Percentiles rank a stretch among this genome's conserved stretches.
Evolutionary conservation across 2,329 filamentous ascomycete genomes (phyloP).

Genomic region (Penicillium corylophilum): DNA sequence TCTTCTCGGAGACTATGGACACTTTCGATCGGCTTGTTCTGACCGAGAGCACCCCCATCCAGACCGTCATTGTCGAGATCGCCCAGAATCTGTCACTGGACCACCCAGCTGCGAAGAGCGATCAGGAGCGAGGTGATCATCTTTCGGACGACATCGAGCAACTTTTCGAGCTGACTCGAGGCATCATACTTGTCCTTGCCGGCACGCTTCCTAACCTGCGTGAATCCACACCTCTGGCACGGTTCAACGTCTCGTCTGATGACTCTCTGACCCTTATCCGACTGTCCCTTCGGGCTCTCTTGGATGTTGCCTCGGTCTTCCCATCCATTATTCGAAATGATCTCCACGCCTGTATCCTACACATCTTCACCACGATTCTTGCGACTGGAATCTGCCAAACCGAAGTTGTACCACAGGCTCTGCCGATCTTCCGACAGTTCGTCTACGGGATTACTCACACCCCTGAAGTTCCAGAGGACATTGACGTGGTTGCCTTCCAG

Average conservation of each 20-base stretch:
- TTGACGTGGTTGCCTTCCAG: conserved; percentile 62
- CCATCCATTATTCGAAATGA: conserved; percentile 95
- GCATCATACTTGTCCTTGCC: conserved; percentile 89
- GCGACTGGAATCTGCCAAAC: conserved; percentile 84
- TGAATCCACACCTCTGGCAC: conserved; percentile 58
- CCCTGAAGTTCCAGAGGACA: conserved; percentile 31
- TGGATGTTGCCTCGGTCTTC: conserved; percentile 93
- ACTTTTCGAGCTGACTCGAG: conserved; percentile 91
- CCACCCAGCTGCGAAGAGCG: conserved; percentile 80
- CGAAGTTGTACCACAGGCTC: conserved; percentile 80
- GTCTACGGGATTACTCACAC: conserved; percentile 67
- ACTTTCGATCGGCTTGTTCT: conserved; percentile 87
- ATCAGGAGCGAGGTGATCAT: conserved; percentile 67
- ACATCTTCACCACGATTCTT: conserved; percentile 92
- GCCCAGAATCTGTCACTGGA: conserved; percentile 84
- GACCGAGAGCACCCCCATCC: conserved; percentile 84
- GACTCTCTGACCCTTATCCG: conserved; percentile 80
- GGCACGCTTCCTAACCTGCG: conserved; percentile 75
- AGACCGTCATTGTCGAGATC: conserved; percentile 90
- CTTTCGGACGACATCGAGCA: conserved; percentile 97
- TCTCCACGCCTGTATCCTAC: conserved; percentile 90
- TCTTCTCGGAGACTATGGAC: conserved; percentile 97
- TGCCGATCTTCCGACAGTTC: conserved; percentile 91
- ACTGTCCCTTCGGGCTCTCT: conserved; percentile 79
- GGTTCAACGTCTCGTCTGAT: conserved; percentile 74